phyloP scores from a whole-genome alignment of 2,329 filamentous ascomycete genomes.

The Botrytis byssoidea region DNA sequence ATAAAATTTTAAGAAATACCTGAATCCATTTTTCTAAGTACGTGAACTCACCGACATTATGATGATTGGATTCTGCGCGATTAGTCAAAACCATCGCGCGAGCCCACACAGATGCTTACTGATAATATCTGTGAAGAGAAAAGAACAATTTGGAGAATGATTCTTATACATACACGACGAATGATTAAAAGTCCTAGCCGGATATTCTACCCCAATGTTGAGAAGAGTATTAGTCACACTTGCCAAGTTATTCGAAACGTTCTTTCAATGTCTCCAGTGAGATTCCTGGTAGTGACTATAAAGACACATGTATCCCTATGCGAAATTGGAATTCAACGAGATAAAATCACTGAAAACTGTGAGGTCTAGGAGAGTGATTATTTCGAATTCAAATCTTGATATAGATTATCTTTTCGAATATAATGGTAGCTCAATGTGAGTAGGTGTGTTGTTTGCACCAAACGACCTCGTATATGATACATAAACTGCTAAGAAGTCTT shows the following conservation, averaged over 20 bases:
- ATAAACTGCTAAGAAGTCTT: not conserved
- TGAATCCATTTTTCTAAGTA: fast-evolving
- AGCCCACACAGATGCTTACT: fast-evolving
- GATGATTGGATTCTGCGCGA: not conserved
- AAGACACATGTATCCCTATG: not conserved
- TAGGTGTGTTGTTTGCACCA: not conserved
- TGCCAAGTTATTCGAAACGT: not conserved
- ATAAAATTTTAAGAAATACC: not conserved
- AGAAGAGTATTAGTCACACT: not conserved
- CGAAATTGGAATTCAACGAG: not conserved
- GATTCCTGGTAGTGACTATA: not conserved
- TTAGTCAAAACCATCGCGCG: fast-evolving
- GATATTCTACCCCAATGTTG: not conserved
- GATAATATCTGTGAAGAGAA: not conserved
- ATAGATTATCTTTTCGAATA: not conserved
- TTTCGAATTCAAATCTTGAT: not conserved
- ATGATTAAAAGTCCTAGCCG: not conserved
- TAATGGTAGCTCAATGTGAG: not conserved
- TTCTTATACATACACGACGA: not conserved
- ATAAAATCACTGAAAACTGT: fast-evolving
- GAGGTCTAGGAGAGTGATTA: not conserved
- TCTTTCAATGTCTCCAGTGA: not conserved
- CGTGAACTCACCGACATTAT: not conserved
- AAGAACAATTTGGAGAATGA: not conserved
- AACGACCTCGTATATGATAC: not conserved